These are phyloP conservation scores for Fusarium brevicatenulatum DNA, from an alignment of 2,329 filamentous ascomycete genomes.

Conservation along the genomic window DNA sequence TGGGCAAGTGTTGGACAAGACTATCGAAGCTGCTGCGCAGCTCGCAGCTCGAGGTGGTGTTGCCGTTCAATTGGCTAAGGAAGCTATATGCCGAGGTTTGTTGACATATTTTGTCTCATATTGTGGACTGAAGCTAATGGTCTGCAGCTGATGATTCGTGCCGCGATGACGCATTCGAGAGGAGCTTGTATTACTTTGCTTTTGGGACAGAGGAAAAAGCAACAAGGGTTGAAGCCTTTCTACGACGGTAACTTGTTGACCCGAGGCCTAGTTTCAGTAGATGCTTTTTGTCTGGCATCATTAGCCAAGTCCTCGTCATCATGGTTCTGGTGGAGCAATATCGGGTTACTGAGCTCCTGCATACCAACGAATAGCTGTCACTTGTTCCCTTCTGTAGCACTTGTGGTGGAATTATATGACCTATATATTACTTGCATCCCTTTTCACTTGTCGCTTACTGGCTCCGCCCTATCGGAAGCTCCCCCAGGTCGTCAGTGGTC, in stretches of 20 bases:
- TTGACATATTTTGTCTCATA: background rate
- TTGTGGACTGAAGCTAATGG: background rate
- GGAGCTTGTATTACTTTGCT: slow-evolving; percentile 50
- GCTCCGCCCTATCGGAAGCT: slow-evolving; percentile 27
- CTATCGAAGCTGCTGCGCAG: slow-evolving; percentile 38
- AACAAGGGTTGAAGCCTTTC: slow-evolving; percentile 11
- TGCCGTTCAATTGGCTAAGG: slow-evolving; percentile 45
- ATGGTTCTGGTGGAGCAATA: background rate
- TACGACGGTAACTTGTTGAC: background rate
- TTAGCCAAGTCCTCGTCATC: background rate
- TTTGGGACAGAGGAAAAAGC: slow-evolving; percentile 44
- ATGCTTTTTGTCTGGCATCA: background rate
- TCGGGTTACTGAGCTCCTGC: slow-evolving; percentile 18
- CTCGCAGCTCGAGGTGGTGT: slow-evolving; percentile 1
- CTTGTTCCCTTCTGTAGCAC: slow-evolving; percentile 4
- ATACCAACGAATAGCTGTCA: slow-evolving; percentile 22
- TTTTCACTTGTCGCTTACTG: slow-evolving; percentile 17
- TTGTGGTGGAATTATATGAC: slow-evolving; percentile 1
- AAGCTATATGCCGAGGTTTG: slow-evolving; percentile 46
- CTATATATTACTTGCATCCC: slow-evolving; percentile 11
- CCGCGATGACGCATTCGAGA: slow-evolving; percentile 48
- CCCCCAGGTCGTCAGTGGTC: background rate
- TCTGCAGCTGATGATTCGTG: slow-evolving; percentile 39
- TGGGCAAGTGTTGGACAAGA: slow-evolving; percentile 37
- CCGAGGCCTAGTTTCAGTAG: background rate